Conservation (phyloP, 176 grass and related monocot genomes). For the Guadua angustifolia region DNA sequence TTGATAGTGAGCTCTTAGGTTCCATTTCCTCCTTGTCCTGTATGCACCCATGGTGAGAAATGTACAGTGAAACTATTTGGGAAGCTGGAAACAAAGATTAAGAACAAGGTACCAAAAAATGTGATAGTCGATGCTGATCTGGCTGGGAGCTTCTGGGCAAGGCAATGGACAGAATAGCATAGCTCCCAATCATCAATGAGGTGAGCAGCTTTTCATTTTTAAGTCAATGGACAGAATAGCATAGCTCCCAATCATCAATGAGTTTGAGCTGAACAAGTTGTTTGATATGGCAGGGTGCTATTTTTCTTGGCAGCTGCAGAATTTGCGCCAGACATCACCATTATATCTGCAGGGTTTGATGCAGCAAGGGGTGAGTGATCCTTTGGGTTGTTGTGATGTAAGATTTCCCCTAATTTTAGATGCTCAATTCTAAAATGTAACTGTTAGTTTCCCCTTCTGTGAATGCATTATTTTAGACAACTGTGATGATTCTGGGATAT, state of each 20-base stretch:
- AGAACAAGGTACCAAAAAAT: constrained; percentile 56
- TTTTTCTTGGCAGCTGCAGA: no score
- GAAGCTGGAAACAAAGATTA: constrained; percentile 62
- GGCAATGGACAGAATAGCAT: constrained; percentile 61
- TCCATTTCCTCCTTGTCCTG: constrained; percentile 70
- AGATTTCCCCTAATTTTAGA: constrained; percentile 39
- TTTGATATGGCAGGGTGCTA: no score
- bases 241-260: no score
- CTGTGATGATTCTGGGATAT: constrained; percentile 6
- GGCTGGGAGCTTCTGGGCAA: constrained; percentile 72
- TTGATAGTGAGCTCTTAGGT: constrained; percentile 74
- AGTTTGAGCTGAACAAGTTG: no score
- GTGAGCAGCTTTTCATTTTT: constrained; percentile 36
- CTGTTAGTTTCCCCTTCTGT: neutral
- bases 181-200: constrained; percentile 10
- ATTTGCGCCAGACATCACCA: constrained; percentile 81
- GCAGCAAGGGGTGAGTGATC: constrained; percentile 95
- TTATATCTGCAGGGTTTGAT: constrained; percentile 98
- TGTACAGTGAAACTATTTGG: constrained; percentile 71
- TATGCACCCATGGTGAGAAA: constrained; percentile 79
- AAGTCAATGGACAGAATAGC: no score
- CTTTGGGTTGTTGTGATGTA: constrained; percentile 95
- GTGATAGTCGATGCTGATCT: constrained; percentile 52
- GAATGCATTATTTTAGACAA: neutral
- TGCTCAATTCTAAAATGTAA: constrained; percentile 32